Base-by-base conservation (phyloP, 73 alveolate species). In the Breviolum minutum region DNA sequence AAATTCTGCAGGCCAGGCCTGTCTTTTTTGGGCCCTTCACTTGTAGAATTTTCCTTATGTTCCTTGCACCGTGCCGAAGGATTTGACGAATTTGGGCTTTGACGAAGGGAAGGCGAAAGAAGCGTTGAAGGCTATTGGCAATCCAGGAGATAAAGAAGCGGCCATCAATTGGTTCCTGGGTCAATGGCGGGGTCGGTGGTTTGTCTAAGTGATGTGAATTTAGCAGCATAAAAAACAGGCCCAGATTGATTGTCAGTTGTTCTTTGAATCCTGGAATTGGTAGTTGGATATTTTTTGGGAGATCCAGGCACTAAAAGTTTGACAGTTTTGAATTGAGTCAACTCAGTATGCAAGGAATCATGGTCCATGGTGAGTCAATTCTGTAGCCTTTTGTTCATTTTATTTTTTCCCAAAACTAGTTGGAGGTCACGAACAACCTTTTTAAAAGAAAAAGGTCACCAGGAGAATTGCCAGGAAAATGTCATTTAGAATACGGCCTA, bases 81-180 rank as follows among this genome's bases (percentile, higher is more conserved):
- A 80, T 16, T 26, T 79, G 86, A 29, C 73, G 69, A 94, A 94
- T 62, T 94, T 94, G 71, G 99, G 99, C 84, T 94, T 94, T 71
- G 63, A 88, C 20, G 92, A 77, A 71, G 94, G 66, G 20, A 68
- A 71, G 17, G 99, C 60, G 32, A 81, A 94, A 2, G 99, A 94
- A 64, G 99, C 95, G n/a, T 85, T 80, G 66, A 20, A 14, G 29
- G 62, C 80, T 80, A 73, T 80, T 48, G 90, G 82, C 26, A 87
- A 66, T 63, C 82, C 95, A 26, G 81, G 29, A 8, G 79, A 63
- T 30, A 66, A 66, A 63, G 82, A 63, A 27, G 95, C 95, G 6
- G 81, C 95, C 68, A 63, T 87, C 81, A 66, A 63, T 20, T 66
- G 95, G 82, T 87, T 63, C 22, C 82, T 87, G 2, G 63, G 32